Percentiles rank a stretch among this genome's conserved stretches.
Evolutionary conservation across 768 basidiomycete species (phyloP).

Genomic region (Infundibulicybe gibba): DNA sequence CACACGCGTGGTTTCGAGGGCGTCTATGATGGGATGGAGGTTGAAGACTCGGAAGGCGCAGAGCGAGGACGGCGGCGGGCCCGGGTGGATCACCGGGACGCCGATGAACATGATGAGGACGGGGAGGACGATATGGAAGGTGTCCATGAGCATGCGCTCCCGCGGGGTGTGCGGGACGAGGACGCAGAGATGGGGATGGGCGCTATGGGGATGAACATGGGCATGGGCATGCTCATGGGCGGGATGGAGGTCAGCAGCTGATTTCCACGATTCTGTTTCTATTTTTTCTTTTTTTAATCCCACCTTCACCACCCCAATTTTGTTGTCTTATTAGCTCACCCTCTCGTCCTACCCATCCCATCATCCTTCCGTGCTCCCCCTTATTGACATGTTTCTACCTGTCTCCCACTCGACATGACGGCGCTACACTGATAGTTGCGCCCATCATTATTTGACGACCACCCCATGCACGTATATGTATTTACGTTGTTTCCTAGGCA

Average conservation of each 20-base stretch:
- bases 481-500: too few species aligned
- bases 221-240: conserved; percentile 6
- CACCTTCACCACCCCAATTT: too few species aligned
- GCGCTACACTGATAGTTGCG: too few species aligned
- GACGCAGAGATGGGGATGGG: conserved; percentile 1
- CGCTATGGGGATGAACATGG: conserved; percentile 3
- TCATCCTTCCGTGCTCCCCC: too few species aligned
- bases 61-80: conserved; percentile 2
- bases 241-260: conserved; percentile 5
- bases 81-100: neutral
- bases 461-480: too few species aligned
- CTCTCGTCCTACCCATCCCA: too few species aligned
- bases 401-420: too few species aligned
- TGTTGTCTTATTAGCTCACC: too few species aligned
- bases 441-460: too few species aligned
- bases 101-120: neutral
- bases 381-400: too few species aligned
- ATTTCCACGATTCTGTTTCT: too few species aligned
- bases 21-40: neutral
- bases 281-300: too few species aligned
- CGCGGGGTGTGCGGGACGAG: conserved; percentile 1
- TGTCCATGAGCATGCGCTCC: neutral
- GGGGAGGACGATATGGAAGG: neutral
- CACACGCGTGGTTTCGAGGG: neutral
- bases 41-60: neutral